phyloP scores from a whole-genome alignment of 495 filamentous ascomycete species.

The Penicillium turbatum region DNA sequence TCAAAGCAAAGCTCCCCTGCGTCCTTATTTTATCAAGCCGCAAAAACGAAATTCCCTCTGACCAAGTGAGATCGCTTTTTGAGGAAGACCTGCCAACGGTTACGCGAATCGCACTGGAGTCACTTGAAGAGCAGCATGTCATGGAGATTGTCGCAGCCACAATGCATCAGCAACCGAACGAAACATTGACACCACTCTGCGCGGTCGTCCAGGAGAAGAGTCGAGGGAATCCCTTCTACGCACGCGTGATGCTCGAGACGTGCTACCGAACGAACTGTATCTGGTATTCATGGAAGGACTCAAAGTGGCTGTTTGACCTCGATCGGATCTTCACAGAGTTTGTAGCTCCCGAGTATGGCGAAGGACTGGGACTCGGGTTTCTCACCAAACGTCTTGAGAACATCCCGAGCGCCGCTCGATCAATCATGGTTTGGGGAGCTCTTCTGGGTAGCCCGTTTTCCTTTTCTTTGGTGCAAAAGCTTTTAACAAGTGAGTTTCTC shows the following conservation, averaged over 20 bases:
- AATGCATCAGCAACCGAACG: slow-evolving; percentile 48
- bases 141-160: slow-evolving; percentile 72
- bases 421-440: slow-evolving; percentile 83
- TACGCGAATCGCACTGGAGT: slow-evolving; percentile 61
- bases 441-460: slow-evolving; percentile 75
- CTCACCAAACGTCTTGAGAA: slow-evolving; percentile 72
- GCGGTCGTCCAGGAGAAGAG: slow-evolving; percentile 79
- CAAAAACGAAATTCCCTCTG: slow-evolving; percentile 38
- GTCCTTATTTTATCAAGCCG: slow-evolving; percentile 62
- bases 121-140: slow-evolving; percentile 70
- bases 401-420: slow-evolving; percentile 62
- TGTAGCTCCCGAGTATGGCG: slow-evolving; percentile 66
- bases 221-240: slow-evolving; percentile 79
- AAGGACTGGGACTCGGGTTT: slow-evolving; percentile 75
- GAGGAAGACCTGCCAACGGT: slow-evolving; percentile 43
- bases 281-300: slow-evolving; percentile 80
- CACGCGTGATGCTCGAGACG: slow-evolving; percentile 84
- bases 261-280: slow-evolving; percentile 81
- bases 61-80: slow-evolving; percentile 39
- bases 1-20: slow-evolving; percentile 67
- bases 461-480: slow-evolving; percentile 71
- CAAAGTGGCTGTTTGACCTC: slow-evolving; percentile 76
- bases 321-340: slow-evolving; percentile 81
- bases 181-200: slow-evolving; percentile 43
- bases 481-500: slow-evolving; percentile 65